Base-by-base conservation (phyloP, 2,329 filamentous ascomycete genomes). In the Fusarium nygamai region DNA sequence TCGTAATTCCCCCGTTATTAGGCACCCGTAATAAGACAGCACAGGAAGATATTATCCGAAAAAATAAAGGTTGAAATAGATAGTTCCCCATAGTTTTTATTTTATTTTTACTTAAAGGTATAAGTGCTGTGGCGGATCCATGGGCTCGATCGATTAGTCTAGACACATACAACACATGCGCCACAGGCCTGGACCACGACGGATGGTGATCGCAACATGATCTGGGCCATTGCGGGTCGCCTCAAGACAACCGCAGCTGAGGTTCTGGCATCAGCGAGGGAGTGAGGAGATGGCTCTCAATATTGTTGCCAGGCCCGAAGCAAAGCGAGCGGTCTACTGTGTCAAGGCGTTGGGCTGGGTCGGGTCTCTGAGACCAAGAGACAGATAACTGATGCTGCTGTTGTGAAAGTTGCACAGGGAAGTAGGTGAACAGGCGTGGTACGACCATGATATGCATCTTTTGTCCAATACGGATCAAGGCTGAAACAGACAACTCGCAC, bases 111-210 rank as follows among this genome's bases (percentile, higher is more conserved):
- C 33, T 24, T 9, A 10, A 34, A 53, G 24, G 62, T 62, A 62
- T 59, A 38, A 39, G 41, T 33, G 47, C 56, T 63, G 24, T 58
- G 19, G 41, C 51, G 34, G 46, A 36, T 61, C 43, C 41, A 24
- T 61, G 47, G 34, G 51, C 38, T 54, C 71, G 61, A 54, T 58
- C 65, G 74, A 76, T 74, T 61, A 62, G 75, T 77, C 75, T 77
- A 57, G 73, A 61, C 71, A 63, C 41, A n/a, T 53, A 61, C 71
- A 71, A 61, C 68, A 63, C 41, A 27, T 53, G 61, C 68, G 73
- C 71, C 71, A 77, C 71, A 39, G 66, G 71, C 63, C 73, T 74
- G 57, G 75, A 73, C 75, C 62, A 59, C 69, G 34, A 41, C 31
- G 39, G 34, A 53, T 54, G 41, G 31, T 16, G 46, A 46, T 59